Percentiles rank a stretch among this genome's conserved stretches.
These are phyloP conservation scores for Mortierella alpina DNA, from an alignment of 192 early-diverging fungal species.

Conservation along the genomic window DNA sequence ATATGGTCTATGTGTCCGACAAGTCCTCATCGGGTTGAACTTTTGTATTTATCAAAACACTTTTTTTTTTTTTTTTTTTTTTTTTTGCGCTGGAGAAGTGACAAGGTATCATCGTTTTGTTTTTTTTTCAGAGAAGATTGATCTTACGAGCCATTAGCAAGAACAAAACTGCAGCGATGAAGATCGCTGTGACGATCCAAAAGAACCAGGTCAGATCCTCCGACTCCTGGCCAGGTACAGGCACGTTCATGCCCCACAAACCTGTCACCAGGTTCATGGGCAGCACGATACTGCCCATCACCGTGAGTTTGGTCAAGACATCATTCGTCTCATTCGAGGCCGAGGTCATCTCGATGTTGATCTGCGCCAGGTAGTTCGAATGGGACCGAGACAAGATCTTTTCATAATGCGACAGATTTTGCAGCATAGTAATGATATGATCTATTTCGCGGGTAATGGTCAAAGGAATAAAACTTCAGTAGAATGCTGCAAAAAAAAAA, in stretches of 20 bases:
- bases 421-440: conserved; percentile 83
- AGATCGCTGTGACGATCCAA: conserved; percentile 61
- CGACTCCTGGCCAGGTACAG: conserved; percentile 69
- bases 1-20: too few species aligned
- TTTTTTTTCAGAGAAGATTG: conserved; percentile 8
- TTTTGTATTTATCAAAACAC: too few species aligned
- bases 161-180: conserved; percentile 42
- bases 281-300: conserved; percentile 88
- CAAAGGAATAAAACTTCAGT: background rate
- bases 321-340: conserved; percentile 87
- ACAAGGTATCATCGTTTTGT: background rate
- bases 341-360: conserved; percentile 80
- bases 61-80: too few species aligned
- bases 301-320: conserved; percentile 89
- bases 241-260: conserved; percentile 74
- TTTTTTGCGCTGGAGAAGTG: too few species aligned
- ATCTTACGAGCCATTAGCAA: conserved; percentile 42
- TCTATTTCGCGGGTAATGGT: conserved; percentile 50
- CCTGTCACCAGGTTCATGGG: conserved; percentile 92
- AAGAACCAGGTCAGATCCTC: conserved; percentile 63
- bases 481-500: background rate
- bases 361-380: conserved; percentile 80
- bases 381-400: conserved; percentile 77
- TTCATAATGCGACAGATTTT: conserved; percentile 82
- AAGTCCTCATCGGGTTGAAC: too few species aligned